phyloP scores from a whole-genome alignment of 2,329 filamentous ascomycete genomes.

The Clonostachys rosea region DNA sequence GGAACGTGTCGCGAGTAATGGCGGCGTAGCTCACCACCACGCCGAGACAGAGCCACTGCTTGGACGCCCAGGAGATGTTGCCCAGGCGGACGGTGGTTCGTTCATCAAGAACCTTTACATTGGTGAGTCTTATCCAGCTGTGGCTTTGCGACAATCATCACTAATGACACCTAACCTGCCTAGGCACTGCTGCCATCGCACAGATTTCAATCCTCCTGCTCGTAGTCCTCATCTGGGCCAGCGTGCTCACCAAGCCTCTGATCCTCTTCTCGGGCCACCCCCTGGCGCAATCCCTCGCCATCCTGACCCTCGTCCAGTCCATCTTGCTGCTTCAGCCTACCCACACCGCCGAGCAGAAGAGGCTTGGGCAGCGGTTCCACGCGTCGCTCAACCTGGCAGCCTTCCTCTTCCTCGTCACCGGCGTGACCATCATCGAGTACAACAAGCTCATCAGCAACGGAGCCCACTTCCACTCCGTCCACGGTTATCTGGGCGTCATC shows the following conservation, averaged over 20 bases:
- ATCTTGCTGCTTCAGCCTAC: constrained; percentile 87
- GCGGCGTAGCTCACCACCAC: constrained; percentile 13
- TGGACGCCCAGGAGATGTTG: constrained; percentile 63
- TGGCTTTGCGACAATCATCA: constrained; percentile 1
- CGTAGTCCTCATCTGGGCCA: constrained; percentile 70
- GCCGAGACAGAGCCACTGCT: constrained; percentile 38
- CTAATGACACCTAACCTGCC: background rate
- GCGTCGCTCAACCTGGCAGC: constrained; percentile 64
- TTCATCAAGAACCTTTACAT: constrained; percentile 71
- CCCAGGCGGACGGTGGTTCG: constrained; percentile 59
- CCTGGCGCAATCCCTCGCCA: constrained; percentile 60
- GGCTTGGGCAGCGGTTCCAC: constrained; percentile 56
- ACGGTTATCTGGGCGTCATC: constrained; percentile 77
- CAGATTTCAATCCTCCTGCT: constrained; percentile 77
- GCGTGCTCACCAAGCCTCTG: constrained; percentile 64
- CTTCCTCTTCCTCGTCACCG: constrained; percentile 56
- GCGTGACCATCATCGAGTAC: constrained; percentile 69
- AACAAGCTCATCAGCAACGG: constrained; percentile 73
- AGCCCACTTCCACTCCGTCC: constrained; percentile 72
- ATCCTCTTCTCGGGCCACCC: constrained; percentile 89
- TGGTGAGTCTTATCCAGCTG: constrained; percentile 2
- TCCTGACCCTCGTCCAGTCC: constrained; percentile 74
- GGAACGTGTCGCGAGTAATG: constrained; percentile 26
- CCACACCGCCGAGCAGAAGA: constrained; percentile 70
- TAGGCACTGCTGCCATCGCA: constrained; percentile 77